phyloP scores from a whole-genome alignment of 2,329 filamentous ascomycete genomes.

The Fusarium acutatum region DNA sequence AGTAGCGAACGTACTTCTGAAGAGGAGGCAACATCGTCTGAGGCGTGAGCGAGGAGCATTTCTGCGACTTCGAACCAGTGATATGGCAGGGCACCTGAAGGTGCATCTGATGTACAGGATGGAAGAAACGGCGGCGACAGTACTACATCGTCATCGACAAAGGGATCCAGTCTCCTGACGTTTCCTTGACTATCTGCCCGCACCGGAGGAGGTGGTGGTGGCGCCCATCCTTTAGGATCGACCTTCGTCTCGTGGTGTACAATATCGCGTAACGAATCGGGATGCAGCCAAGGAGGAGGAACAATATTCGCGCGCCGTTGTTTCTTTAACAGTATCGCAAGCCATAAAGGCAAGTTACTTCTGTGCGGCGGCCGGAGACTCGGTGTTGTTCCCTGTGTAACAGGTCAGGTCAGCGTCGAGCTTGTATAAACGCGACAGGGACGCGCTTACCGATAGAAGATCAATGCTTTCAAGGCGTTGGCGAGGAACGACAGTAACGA shows the following conservation, averaged over 20 bases:
- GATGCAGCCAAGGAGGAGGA: constrained; percentile 87
- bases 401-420: constrained; percentile 29
- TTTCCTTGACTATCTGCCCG: constrained; percentile 58
- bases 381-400: constrained; percentile 76
- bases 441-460: constrained; percentile 78
- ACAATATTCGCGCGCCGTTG: constrained; percentile 94
- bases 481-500: constrained; percentile 90
- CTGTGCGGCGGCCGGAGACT: constrained; percentile 83
- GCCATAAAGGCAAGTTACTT: constrained; percentile 86
- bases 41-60: constrained; percentile 83
- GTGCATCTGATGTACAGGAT: constrained; percentile 75
- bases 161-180: constrained; percentile 47
- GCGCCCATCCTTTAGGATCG: constrained; percentile 77
- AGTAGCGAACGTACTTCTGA: constrained; percentile 79
- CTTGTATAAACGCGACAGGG: constrained; percentile 20
- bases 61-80: constrained; percentile 95
- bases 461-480: constrained; percentile 88
- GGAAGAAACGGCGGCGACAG: constrained; percentile 80
- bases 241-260: constrained; percentile 82
- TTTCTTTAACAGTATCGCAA: constrained; percentile 92
- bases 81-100: constrained; percentile 80
- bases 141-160: constrained; percentile 42
- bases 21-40: constrained; percentile 80
- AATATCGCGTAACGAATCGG: constrained; percentile 77
- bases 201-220: constrained; percentile 73